phyloP scores from a whole-genome alignment of 208 protist genomes.

The Trichomonas gallinae region DNA sequence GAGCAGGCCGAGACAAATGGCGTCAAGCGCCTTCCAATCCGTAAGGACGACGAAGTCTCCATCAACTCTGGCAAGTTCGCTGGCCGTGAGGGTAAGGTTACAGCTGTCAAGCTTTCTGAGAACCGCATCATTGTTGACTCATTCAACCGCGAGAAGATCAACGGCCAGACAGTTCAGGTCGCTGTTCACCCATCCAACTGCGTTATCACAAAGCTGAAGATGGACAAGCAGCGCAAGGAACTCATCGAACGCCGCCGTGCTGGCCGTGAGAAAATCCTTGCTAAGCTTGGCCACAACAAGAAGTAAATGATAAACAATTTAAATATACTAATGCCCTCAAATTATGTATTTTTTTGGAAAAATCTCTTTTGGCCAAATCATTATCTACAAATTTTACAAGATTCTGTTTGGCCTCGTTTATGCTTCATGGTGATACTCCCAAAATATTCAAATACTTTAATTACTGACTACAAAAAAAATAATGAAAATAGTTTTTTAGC shows the following conservation, averaged over 20 bases:
- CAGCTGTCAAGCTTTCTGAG: not conserved
- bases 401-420: no score
- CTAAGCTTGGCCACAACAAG: not conserved
- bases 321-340: no score
- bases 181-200: slow-evolving; percentile 89
- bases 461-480: no score
- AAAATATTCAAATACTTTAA: no score
- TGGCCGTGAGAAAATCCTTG: not conserved
- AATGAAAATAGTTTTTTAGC: no score
- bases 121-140: not conserved
- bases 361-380: no score
- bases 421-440: no score
- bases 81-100: not conserved
- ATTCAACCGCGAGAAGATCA: not conserved
- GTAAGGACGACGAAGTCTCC: not conserved
- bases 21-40: not conserved
- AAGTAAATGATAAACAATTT: not conserved
- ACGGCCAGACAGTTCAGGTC: slow-evolving; percentile 26
- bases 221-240: slow-evolving; percentile 85
- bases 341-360: no score
- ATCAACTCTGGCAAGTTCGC: not conserved
- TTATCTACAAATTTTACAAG: no score
- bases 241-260: slow-evolving; percentile 60
- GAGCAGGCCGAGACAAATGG: not conserved
- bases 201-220: slow-evolving; percentile 92